Percentiles rank a stretch among this genome's conserved stretches.
These are phyloP conservation scores for Heterobasidion annosum DNA, from an alignment of 1,284 basidiomycete species.

Conservation along the genomic window DNA sequence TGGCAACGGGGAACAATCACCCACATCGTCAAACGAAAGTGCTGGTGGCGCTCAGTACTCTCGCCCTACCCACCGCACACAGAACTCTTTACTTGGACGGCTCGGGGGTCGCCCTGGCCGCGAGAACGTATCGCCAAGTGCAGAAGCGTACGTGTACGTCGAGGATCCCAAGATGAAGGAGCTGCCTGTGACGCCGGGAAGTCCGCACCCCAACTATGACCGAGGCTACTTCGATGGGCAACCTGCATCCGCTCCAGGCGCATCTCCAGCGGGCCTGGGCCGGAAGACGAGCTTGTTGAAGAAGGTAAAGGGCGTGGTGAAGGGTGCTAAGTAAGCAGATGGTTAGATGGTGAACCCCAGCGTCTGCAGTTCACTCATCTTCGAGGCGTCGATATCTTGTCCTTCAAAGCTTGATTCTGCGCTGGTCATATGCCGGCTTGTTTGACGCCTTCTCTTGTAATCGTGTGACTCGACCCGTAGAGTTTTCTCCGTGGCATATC, in stretches of 20 bases:
- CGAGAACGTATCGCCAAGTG: slow-evolving; percentile 21
- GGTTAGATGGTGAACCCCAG: neutral
- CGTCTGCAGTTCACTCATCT: neutral
- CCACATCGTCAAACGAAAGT: slow-evolving; percentile 35
- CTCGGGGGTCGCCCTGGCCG: slow-evolving; percentile 30
- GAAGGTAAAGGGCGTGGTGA: slow-evolving; percentile 66
- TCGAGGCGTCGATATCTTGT: neutral
- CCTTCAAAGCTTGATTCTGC: neutral
- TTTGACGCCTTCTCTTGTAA: too few species aligned
- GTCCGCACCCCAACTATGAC: slow-evolving; percentile 5
- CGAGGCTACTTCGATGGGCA: slow-evolving; percentile 40
- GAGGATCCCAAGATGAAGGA: slow-evolving; percentile 55
- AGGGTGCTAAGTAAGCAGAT: slow-evolving; percentile 35
- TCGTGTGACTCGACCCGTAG: too few species aligned
- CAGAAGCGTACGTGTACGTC: slow-evolving; percentile 55
- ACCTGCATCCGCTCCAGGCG: slow-evolving; percentile 12
- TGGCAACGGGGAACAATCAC: slow-evolving; percentile 31
- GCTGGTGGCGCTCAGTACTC: slow-evolving; percentile 11
- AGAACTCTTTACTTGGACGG: slow-evolving; percentile 71
- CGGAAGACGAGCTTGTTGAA: slow-evolving; percentile 72
- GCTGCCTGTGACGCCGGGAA: slow-evolving; percentile 43
- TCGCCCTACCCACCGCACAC: slow-evolving; percentile 56
- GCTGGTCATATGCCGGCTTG: too few species aligned
- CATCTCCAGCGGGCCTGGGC: slow-evolving; percentile 37
- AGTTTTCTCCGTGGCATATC: neutral